Conservation (phyloP, 1,139 yeast genomes). For the Yamadazyma membranifaciens region DNA sequence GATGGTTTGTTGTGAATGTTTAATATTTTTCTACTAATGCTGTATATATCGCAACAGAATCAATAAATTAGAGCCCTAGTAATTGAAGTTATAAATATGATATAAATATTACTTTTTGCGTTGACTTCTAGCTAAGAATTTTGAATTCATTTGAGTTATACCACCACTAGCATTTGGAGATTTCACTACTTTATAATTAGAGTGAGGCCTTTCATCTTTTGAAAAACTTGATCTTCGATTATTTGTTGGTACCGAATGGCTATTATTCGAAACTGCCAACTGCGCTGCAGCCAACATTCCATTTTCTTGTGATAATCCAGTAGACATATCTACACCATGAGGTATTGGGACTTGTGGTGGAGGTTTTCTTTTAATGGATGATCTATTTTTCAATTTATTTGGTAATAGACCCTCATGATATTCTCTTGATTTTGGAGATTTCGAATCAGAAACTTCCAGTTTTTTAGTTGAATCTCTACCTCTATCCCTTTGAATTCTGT, state of each 20-base stretch:
- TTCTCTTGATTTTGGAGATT: slow-evolving; percentile 1
- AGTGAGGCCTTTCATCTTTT: slow-evolving; percentile 24
- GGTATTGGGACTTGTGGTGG: slow-evolving; percentile 31
- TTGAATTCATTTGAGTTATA: slow-evolving; percentile 42
- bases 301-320: slow-evolving; percentile 27
- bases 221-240: slow-evolving; percentile 39
- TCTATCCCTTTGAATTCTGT: background rate
- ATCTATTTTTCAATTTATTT: slow-evolving; percentile 13
- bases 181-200: slow-evolving; percentile 8
- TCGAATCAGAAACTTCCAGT: background rate
- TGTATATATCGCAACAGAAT: too few relatives aligned
- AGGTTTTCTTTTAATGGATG: slow-evolving; percentile 29
- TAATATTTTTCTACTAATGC: too few relatives aligned
- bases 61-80: too few relatives aligned
- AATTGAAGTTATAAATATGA: background rate
- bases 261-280: slow-evolving; percentile 42
- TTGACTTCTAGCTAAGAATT: slow-evolving; percentile 42
- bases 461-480: background rate
- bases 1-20: too few relatives aligned
- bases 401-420: slow-evolving; percentile 12
- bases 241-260: slow-evolving; percentile 21
- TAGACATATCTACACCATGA: slow-evolving; percentile 28
- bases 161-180: slow-evolving; percentile 7
- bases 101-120: slow-evolving; percentile 29
- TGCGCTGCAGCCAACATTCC: slow-evolving; percentile 45